Base-by-base conservation (phyloP, 805 yeast genomes). In the Cyberlindnera bimundalis region DNA sequence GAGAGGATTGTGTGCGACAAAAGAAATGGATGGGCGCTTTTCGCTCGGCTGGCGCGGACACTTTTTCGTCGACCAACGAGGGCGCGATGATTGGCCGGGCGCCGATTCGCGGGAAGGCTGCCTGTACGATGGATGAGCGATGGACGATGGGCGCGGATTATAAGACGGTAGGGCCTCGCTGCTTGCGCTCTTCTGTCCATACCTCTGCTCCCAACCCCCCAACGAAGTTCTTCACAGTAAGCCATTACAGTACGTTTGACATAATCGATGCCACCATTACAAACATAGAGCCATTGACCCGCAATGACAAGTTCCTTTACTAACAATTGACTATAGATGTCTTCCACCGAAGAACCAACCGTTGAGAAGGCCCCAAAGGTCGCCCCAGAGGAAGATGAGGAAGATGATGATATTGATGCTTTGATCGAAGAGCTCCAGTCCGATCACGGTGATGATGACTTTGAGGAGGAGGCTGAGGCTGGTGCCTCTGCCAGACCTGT, bases 381-480 rank as follows among this genome's bases (percentile, higher is more conserved):
- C 42, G 79, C 70, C 16, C 59, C 60, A 42, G 74, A 55, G 31
- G 78, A 76, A 14, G 80, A 71, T n/a, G 84, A 76, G 24, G 83
- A 75, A 37, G 84, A 78, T 51, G 84, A 76, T 48, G 84, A 80
- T 59, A 79, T 80, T 53, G 85, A 80, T 58, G 84, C 79, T 64
- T 76, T 82, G 65, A 77, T 82, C 57, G 73, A 77, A 51, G 96
- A 87, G 60, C 73, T 88, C 59, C 95, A 87, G 70, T 70, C 74
- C 40, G 68, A 80, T 66, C 73, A 71, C 51, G 78, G 74, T 53
- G 79, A 61, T 4, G 82, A 71, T 4, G 80, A 68, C 21, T 78
- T 70, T 35, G 79, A 68, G 32, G 70, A 61, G 18, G 67, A 53
- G 25, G 62, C 53, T 33, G 68, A 57, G 45, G 79, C 75, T 35